Evolutionary conservation across 805 yeast genomes (phyloP), one percentile per base, ranked within the genome.

Genomic region (Saccharomycopsis selenospora): DNA sequence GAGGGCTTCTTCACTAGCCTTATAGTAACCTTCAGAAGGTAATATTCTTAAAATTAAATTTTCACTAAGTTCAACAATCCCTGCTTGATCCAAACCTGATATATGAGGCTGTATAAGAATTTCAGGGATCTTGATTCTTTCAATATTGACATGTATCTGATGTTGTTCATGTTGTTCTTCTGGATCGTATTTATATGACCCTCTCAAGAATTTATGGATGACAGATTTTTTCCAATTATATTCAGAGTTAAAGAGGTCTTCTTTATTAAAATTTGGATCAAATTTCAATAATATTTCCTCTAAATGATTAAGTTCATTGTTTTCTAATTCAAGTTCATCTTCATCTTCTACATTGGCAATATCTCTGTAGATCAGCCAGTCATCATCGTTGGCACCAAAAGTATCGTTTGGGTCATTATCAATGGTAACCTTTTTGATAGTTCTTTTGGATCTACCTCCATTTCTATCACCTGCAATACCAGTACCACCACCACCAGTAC

Each of bases 41-140:
- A 80, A 69, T 57, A 89, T 73, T 43, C 79, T 74, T 36, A 76
- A 59, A 4, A 90, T 59, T 5, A 87, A 71, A 50, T 80, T 84
- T 55, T 81, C 83, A 48, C 81, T 72, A 36, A 89, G 66, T 64
- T 93, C 98, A 22, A 76, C 61, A n/a, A 93, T 72, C 24, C 98
- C 98, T 0, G 97, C 95, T 66, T 90, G 98, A 64, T 93, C 99
- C 20, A 89, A 70, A 20, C 99, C 99, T 0, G 95, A 95, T 53
- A 93, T 88, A 6, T 82, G 76, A 4, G 99, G 99, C 62, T 91
- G 93, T 65, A 93, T 89, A 43, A 89, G 61, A 2, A 90, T 82
- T 65, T 93, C 99, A 0, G 98, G 97, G 2, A 91, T 86, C 49
- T 95, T 75, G 25, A 91, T 83, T 51, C 99, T 74, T 66, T 93